Conservation (phyloP, 805 yeast genomes). For the Citeromyces matritensis region DNA sequence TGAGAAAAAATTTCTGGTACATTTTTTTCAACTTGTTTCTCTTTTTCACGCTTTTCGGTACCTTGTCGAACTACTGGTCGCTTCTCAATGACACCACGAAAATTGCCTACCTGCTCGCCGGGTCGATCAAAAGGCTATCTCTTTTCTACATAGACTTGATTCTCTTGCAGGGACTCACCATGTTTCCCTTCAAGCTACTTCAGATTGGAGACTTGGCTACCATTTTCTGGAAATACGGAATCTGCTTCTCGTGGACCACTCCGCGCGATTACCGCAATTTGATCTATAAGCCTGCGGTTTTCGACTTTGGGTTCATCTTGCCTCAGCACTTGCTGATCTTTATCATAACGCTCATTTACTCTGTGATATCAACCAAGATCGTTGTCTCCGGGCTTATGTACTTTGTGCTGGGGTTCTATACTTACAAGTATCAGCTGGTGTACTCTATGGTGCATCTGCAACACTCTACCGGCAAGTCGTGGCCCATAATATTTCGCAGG, state of each 20-base stretch:
- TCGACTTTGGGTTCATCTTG: slow-evolving; percentile 44
- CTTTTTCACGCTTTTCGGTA: slow-evolving; percentile 48
- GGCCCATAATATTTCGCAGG: slow-evolving; percentile 49
- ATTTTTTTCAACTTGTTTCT: slow-evolving; percentile 46
- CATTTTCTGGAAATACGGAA: slow-evolving; percentile 23
- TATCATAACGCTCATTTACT: slow-evolving; percentile 41
- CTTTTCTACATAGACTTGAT: slow-evolving; percentile 46
- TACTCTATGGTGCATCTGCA: slow-evolving; percentile 50
- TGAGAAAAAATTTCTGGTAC: slow-evolving; percentile 43
- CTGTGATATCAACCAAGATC: slow-evolving; percentile 46
- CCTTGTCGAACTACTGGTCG: slow-evolving; percentile 44
- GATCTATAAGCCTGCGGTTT: slow-evolving; percentile 41
- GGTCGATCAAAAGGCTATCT: slow-evolving; percentile 33
- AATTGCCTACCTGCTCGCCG: slow-evolving; percentile 39
- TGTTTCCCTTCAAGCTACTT: slow-evolving; percentile 42
- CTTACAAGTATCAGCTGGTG: slow-evolving; percentile 45
- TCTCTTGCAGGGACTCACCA: slow-evolving; percentile 53
- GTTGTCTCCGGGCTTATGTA: slow-evolving; percentile 42
- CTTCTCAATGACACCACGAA: slow-evolving; percentile 42
- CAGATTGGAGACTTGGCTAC: slow-evolving; percentile 39
- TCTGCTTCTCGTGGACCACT: slow-evolving; percentile 21
- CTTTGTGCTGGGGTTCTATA: slow-evolving; percentile 40
- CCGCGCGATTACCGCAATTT: slow-evolving; percentile 35
- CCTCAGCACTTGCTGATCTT: slow-evolving; percentile 50
- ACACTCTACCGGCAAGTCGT: slow-evolving; percentile 51